Evolutionary conservation across 2,329 filamentous ascomycete genomes (phyloP), one percentile per base, ranked within the genome.

Genomic region (Cladosporium oxysporum): DNA sequence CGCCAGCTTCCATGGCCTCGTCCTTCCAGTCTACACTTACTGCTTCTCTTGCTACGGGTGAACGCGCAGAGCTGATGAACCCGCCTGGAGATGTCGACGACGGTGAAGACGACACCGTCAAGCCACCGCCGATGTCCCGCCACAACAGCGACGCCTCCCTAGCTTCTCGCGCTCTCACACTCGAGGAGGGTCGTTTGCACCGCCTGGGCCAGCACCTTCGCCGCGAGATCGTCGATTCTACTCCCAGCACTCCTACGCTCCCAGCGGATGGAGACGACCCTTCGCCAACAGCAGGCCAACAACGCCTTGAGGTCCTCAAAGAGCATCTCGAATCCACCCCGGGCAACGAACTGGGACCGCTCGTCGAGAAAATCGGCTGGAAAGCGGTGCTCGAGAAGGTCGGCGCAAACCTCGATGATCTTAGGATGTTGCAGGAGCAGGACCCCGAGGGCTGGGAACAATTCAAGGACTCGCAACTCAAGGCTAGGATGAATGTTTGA

Each of bases 101-200:
- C 65, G 79, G 80, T 29, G 67, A 70, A 57, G 68, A 72, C n/a
- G 68, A 71, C 41, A 79, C 71, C 50, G 71, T 75, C 23, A 79
- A 77, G 61, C 68, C 71, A 5, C 68, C 71, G 5, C 50, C 61
- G 8, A 76, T 85, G 26, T 80, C 86, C 1, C 83, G 88, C 33
- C 84, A 86, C 68, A 85, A 85, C 70, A 89, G 87, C 1, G 88
- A 90, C 70, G 88, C 90, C n/a, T 89, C 86, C 2, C 82, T 91
- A 11, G 87, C 88, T 53, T 85, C 86, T 3, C 86, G 87, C 60
- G 87, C 86, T 26, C 84, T 90, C 67, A 84, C 85, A 0, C 83
- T 87, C 55, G 89, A 91, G 79, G 89, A 91, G 83, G 89, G 89
- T 35, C 86, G 86, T 35, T 84, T 91, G 70, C 89, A 90, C 72